These are phyloP conservation scores for Pleurotus tuber-regium DNA, from an alignment of 768 basidiomycete genomes.

Conservation along the genomic window DNA sequence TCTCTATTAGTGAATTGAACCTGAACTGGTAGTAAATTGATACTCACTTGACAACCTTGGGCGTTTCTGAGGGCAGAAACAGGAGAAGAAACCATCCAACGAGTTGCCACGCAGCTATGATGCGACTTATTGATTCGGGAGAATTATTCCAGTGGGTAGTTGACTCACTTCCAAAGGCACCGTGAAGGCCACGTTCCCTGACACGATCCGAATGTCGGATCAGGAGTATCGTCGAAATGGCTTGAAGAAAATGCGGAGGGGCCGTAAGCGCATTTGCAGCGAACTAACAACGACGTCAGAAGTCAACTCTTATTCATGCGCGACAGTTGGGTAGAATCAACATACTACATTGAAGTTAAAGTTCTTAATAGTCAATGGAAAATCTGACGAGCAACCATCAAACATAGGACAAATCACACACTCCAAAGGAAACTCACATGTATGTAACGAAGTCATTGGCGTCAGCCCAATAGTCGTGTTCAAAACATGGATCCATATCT, in stretches of 20 bases:
- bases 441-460: slow-evolving; percentile 8
- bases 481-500: slow-evolving; percentile 7
- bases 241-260: slow-evolving; percentile 12
- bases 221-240: slow-evolving; percentile 9
- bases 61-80: slow-evolving; percentile 2
- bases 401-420: background rate
- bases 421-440: background rate
- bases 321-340: background rate
- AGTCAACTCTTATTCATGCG: no score
- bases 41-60: slow-evolving; percentile 1
- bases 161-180: background rate
- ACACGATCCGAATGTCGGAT: slow-evolving; percentile 14
- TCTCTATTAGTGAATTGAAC: background rate
- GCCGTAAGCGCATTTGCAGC: slow-evolving; percentile 11
- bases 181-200: slow-evolving; percentile 11
- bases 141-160: background rate
- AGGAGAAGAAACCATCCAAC: slow-evolving; percentile 5
- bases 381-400: background rate
- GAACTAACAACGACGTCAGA: background rate
- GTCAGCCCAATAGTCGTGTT: slow-evolving; percentile 8
- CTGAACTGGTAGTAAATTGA: background rate
- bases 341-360: slow-evolving; percentile 7
- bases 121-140: background rate
- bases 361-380: slow-evolving; percentile 8
- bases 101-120: slow-evolving; percentile 8